Evolutionary conservation across 345 rosid species (phyloP), one percentile per base, ranked within the genome.

Genomic region (Lagerstroemia speciosa): DNA sequence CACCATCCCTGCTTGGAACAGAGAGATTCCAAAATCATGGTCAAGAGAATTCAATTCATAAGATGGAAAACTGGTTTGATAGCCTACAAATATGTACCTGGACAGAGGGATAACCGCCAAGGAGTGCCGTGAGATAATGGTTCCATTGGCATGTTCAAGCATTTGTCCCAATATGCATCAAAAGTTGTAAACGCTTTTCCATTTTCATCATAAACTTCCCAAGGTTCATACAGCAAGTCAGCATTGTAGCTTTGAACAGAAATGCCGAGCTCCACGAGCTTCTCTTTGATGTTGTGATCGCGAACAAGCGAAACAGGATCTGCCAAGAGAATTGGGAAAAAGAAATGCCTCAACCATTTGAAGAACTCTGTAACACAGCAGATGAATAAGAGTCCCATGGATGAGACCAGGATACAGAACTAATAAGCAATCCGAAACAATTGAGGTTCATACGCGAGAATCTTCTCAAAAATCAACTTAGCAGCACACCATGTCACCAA

Each of bases 171-270:
- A 50, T 84, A 93, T 26, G 86, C 75, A 62, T 76, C 81, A 65
- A 93, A 91, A 65, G 74, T 89, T 8, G 85, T 82, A 79, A 91
- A 89, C 74, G 94, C 86, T 69, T 73, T 77, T 27, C 98, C 92
- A 66, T 71, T 78, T 67, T 86, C 89, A 38, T 85, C 75, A 64
- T 86, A 87, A 70, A 91, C 85, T 68, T 89, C 97, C 97, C 98
- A 93, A 7, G 98, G 98, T 73, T 93, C 96, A 77, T 83, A 86
- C 79, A 93, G 68, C 67, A 91, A 77, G 88, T 93, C 98, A 12
- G 89, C 97, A 75, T 86, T 93, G 67, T 79, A 93, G 84, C 90
- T 90, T 72, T 90, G 87, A 73, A 93, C 94, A n/a, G 94, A 84
- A 74, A 93, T 75, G 38, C 96, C 96, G 63, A 73, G 82, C 67